A percentile compares a stretch with the other conserved stretches of the same genome.
These are phyloP conservation scores for Carpinus viminea DNA, from an alignment of 306 rosid species.

Conservation along the genomic window DNA sequence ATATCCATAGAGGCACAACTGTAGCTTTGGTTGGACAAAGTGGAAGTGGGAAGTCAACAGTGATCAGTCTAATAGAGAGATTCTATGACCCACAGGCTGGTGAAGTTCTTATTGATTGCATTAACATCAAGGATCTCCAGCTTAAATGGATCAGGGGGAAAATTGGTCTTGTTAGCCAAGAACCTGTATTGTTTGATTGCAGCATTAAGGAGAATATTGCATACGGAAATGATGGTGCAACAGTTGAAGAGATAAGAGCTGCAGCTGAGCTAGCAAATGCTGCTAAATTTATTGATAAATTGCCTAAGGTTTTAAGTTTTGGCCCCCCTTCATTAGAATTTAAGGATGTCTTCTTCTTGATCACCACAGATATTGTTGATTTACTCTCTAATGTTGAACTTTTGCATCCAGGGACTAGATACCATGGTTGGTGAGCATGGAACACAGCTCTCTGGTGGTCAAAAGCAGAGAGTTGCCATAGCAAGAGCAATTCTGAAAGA, in stretches of 20 bases:
- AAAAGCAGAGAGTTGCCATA: conserved; percentile 87
- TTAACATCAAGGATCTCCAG: conserved; percentile 76
- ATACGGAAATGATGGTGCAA: conserved; percentile 87
- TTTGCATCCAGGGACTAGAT: conserved; percentile 64
- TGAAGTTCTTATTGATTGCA: conserved; percentile 72
- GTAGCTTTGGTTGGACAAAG: conserved; percentile 93
- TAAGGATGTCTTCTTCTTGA: neutral
- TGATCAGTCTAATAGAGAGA: conserved; percentile 81
- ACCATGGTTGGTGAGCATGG: conserved; percentile 93
- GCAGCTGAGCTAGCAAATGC: conserved; percentile 92
- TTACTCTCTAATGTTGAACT: neutral
- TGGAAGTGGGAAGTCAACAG: conserved; percentile 94
- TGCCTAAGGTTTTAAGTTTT: conserved; percentile 65
- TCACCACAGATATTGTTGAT: conserved; percentile 7
- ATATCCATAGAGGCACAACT: conserved; percentile 63
- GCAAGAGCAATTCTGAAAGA: conserved; percentile 88
- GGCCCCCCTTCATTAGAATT: neutral
- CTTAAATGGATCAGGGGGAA: conserved; percentile 88
- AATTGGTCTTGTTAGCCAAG: conserved; percentile 95
- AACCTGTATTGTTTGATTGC: conserved; percentile 79
- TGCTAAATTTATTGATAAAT: conserved; percentile 76
- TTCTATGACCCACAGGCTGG: conserved; percentile 87
- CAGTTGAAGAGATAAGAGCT: conserved; percentile 64
- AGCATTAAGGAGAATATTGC: conserved; percentile 86
- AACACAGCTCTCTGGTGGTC: conserved; percentile 89